phyloP scores from a whole-genome alignment of 495 filamentous ascomycete species.

The Daldinia concentrica region DNA sequence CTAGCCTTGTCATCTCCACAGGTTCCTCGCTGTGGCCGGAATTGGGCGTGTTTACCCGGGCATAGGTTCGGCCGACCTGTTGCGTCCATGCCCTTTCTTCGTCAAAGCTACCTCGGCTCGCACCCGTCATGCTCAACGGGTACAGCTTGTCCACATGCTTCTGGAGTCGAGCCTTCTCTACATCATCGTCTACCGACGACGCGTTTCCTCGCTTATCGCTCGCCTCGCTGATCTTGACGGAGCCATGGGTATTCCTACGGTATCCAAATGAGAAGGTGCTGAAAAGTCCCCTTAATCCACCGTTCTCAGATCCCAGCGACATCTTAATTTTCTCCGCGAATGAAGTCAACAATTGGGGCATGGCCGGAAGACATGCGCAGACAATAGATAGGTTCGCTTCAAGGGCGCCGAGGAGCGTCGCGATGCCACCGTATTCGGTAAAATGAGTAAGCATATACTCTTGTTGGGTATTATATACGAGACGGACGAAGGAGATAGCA shows the following conservation, averaged over 20 bases:
- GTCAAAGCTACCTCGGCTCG: background rate
- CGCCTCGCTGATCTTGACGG: constrained; percentile 3
- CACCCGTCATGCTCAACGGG: constrained; percentile 5
- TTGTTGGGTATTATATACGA: background rate
- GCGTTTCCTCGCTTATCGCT: background rate
- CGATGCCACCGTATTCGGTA: background rate
- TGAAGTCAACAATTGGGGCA: background rate
- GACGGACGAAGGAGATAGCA: background rate
- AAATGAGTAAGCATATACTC: background rate
- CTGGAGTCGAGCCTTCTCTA: constrained; percentile 7
- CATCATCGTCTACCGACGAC: background rate
- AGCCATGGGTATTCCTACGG: background rate
- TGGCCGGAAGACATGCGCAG: background rate
- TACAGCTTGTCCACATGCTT: constrained; percentile 18
- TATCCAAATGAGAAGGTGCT: constrained; percentile 11
- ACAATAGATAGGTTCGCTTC: background rate
- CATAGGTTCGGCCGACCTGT: background rate
- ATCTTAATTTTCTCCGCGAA: background rate
- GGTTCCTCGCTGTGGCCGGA: constrained; percentile 8
- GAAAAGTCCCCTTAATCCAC: constrained; percentile 11
- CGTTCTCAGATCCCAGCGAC: background rate
- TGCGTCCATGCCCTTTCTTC: constrained; percentile 6
- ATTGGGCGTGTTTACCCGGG: background rate
- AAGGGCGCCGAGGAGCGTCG: background rate
- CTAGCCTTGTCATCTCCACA: constrained; percentile 7